A percentile compares a stretch with the other conserved stretches of the same genome.
phyloP scores from a whole-genome alignment of 192 early-diverging fungal genomes.

The Mortierella alpina region DNA sequence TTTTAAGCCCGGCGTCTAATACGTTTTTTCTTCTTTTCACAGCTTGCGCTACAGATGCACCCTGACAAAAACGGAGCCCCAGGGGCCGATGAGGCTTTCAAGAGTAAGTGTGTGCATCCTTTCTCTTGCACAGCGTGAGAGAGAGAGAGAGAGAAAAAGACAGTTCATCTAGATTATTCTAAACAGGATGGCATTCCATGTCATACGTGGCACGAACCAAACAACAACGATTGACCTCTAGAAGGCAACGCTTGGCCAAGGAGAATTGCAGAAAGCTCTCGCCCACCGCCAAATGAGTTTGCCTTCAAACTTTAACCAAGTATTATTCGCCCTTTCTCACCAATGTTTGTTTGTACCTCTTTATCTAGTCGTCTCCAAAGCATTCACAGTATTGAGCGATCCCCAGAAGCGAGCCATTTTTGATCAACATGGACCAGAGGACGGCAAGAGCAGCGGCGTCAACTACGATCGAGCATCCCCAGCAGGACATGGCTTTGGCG shows the following conservation, averaged over 20 bases:
- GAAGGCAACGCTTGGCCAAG: background rate
- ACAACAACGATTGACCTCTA: background rate
- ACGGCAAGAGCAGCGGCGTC: constrained; percentile 60
- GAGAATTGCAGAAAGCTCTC: background rate
- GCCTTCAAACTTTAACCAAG: too few relatives aligned
- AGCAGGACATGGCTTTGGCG: constrained; percentile 52
- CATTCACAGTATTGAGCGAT: constrained; percentile 91
- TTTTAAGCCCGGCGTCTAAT: background rate
- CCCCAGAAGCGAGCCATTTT: constrained; percentile 86
- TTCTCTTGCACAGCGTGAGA: background rate
- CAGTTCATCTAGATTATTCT: constrained; percentile 89
- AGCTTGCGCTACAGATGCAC: constrained; percentile 93
- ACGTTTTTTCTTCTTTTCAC: background rate
- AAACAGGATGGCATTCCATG: constrained; percentile 21
- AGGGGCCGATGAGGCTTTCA: constrained; percentile 96
- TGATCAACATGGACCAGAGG: constrained; percentile 87
- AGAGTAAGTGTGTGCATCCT: constrained; percentile 65
- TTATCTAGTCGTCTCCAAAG: constrained; percentile 84
- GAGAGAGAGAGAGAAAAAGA: too few relatives aligned
- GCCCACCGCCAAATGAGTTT: too few relatives aligned
- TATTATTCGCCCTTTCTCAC: background rate
- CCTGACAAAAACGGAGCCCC: constrained; percentile 97
- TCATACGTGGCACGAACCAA: constrained; percentile 29
- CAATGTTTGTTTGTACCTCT: background rate
- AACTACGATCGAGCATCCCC: constrained; percentile 51